A percentile compares a stretch with the other conserved stretches of the same genome.
Conservation (phyloP, 345 rosid genomes). For the Euphorbia tirucalli region DNA sequence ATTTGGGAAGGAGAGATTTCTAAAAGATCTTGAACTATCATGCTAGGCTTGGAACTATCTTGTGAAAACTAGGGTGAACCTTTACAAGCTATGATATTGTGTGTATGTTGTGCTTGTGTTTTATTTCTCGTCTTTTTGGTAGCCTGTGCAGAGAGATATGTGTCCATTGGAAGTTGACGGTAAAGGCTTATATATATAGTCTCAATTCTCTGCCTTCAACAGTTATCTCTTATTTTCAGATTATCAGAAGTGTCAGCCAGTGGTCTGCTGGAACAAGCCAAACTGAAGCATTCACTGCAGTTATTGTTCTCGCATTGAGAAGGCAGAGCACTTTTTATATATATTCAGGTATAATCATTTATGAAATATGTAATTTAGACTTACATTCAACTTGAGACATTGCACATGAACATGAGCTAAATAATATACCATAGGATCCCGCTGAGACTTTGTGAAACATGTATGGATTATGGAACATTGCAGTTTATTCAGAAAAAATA, state of each 20-base stretch:
- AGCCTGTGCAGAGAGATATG: not conserved
- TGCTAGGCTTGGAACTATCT: not conserved
- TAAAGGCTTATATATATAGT: not conserved
- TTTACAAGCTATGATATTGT: too few species aligned
- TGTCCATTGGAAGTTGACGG: slow-evolving; percentile 10
- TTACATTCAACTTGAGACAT: too few species aligned
- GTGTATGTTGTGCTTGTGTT: not conserved
- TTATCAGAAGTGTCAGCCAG: slow-evolving; percentile 96
- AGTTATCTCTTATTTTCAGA: slow-evolving; percentile 53
- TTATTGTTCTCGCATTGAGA: slow-evolving; percentile 91
- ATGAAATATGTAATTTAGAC: too few species aligned
- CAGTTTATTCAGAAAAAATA: too few species aligned
- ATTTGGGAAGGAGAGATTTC: too few species aligned
- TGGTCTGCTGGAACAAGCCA: slow-evolving; percentile 99
- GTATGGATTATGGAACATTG: too few species aligned
- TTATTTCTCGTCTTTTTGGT: too few species aligned
- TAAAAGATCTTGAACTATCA: not conserved
- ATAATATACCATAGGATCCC: too few species aligned
- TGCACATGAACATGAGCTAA: too few species aligned
- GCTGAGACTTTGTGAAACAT: too few species aligned
- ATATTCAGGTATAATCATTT: too few species aligned
- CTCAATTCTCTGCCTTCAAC: too few species aligned
- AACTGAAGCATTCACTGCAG: slow-evolving; percentile 89
- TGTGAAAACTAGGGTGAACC: not conserved
- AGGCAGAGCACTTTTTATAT: slow-evolving; percentile 87